Evolutionary conservation across 2,329 filamentous ascomycete genomes (phyloP).

Genomic region (Cytospora mali): DNA sequence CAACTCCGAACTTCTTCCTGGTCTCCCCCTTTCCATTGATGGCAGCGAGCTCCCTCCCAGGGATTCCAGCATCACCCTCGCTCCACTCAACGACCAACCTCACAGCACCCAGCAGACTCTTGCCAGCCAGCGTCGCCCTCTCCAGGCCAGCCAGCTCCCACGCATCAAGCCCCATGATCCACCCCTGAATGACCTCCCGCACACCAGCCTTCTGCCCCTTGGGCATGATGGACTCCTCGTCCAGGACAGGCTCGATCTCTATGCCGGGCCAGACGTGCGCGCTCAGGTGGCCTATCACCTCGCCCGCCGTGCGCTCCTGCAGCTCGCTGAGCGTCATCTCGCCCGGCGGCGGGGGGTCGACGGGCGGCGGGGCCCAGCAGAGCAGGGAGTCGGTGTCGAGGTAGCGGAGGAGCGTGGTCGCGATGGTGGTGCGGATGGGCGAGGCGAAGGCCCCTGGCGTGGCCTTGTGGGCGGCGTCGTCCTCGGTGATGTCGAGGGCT

Average conservation of each 20-base stretch:
- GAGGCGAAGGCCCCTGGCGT: slow-evolving; percentile 34
- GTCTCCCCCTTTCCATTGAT: slow-evolving; percentile 35
- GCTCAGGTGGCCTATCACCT: slow-evolving; percentile 72
- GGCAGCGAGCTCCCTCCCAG: slow-evolving; percentile 22
- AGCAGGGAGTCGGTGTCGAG: slow-evolving; percentile 90
- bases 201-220: slow-evolving; percentile 72
- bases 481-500: slow-evolving; percentile 75
- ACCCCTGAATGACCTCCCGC: slow-evolving; percentile 74
- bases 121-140: slow-evolving; percentile 79
- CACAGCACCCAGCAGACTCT: slow-evolving; percentile 79
- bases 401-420: slow-evolving; percentile 76
- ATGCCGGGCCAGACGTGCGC: slow-evolving; percentile 82
- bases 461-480: slow-evolving; percentile 56
- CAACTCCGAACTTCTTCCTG: slow-evolving; percentile 67
- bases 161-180: slow-evolving; percentile 71
- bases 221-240: slow-evolving; percentile 75
- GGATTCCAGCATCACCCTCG: slow-evolving; percentile 62
- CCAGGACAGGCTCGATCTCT: slow-evolving; percentile 77
- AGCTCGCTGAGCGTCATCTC: slow-evolving; percentile 67
- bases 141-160: slow-evolving; percentile 90
- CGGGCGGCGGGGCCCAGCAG: slow-evolving; percentile 73
- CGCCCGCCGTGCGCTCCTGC: slow-evolving; percentile 70
- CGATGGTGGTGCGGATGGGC: slow-evolving; percentile 64
- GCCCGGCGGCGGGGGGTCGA: slow-evolving; percentile 50
- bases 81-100: slow-evolving; percentile 87